These are phyloP conservation scores for Mucor lusitanicus DNA, from an alignment of 371 early-diverging fungal species.

Conservation along the genomic window DNA sequence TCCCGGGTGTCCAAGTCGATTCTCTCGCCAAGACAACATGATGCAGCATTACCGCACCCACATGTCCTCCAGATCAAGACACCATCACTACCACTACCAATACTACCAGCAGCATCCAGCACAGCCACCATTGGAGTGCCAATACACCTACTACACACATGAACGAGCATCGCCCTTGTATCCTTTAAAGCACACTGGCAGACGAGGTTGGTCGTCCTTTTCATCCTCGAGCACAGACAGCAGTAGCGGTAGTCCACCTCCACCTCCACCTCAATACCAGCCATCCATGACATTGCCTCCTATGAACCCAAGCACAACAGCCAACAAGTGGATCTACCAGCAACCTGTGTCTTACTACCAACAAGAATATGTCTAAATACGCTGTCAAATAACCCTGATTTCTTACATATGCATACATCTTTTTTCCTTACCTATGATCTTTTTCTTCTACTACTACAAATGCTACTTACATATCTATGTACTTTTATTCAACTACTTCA, in stretches of 20 bases:
- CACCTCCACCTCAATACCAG: constrained; percentile 1
- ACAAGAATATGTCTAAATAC: not conserved
- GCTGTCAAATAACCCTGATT: not conserved
- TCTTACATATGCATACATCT: no score
- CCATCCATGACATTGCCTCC: not conserved
- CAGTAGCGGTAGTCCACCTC: constrained; percentile 1
- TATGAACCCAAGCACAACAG: not conserved
- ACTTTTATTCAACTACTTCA: not conserved
- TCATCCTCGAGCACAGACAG: constrained; percentile 6
- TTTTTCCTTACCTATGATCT: not conserved
- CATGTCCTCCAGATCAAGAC: constrained; percentile 63
- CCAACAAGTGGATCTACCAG: not conserved
- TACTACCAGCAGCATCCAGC: constrained; percentile 8
- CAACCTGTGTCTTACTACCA: not conserved
- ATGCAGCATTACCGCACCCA: constrained; percentile 88
- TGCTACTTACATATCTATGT: not conserved
- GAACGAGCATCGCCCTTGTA: not conserved
- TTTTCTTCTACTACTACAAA: not conserved
- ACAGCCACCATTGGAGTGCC: constrained; percentile 11
- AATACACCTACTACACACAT: not conserved
- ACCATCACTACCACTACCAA: constrained; percentile 28
- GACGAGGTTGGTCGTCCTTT: constrained; percentile 3
- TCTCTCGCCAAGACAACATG: constrained; percentile 90
- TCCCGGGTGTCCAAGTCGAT: constrained; percentile 77
- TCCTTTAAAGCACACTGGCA: not conserved